phyloP scores from a whole-genome alignment of 2,329 filamentous ascomycete species.

The Pseudopithomyces chartarum region DNA sequence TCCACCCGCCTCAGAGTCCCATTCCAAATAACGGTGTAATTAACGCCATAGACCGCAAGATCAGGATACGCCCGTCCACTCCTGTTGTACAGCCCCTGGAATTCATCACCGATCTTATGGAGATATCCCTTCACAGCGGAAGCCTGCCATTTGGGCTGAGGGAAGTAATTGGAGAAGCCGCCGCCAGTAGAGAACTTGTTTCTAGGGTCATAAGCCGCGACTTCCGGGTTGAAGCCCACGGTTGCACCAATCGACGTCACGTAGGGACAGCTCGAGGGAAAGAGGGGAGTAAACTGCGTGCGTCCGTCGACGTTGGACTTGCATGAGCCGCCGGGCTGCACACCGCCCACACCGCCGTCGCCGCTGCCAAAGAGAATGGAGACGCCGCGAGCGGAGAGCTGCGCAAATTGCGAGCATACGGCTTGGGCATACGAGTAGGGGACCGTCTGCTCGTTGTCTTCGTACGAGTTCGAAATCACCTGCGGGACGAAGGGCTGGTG shows the following conservation, averaged over 20 bases:
- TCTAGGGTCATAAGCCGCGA: slow-evolving; percentile 31
- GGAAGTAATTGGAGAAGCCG: slow-evolving; percentile 17
- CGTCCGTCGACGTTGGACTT: slow-evolving; percentile 63
- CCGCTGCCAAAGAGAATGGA: slow-evolving; percentile 68
- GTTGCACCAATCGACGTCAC: slow-evolving; percentile 71
- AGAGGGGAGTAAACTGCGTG: slow-evolving; percentile 63
- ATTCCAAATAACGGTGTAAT: slow-evolving; percentile 24
- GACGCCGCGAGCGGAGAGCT: slow-evolving; percentile 70
- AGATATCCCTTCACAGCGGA: slow-evolving; percentile 49
- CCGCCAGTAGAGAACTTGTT: slow-evolving; percentile 22
- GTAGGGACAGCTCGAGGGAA: slow-evolving; percentile 71
- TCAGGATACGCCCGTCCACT: slow-evolving; percentile 56
- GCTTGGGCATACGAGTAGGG: slow-evolving; percentile 64
- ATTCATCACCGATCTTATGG: slow-evolving; percentile 38
- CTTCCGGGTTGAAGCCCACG: slow-evolving; percentile 59
- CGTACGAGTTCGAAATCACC: slow-evolving; percentile 69
- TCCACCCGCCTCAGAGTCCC: slow-evolving; percentile 8
- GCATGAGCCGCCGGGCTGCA: slow-evolving; percentile 51
- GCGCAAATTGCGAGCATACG: slow-evolving; percentile 67
- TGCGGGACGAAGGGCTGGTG: slow-evolving; percentile 62
- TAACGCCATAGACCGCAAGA: slow-evolving; percentile 51
- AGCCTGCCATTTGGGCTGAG: slow-evolving; percentile 44
- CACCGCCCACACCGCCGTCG: slow-evolving; percentile 61
- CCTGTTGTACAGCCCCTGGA: slow-evolving; percentile 44
- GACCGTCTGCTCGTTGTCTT: slow-evolving; percentile 68